These are phyloP conservation scores for Polytolypa hystricis DNA, from an alignment of 2,329 filamentous ascomycete species.

Conservation along the genomic window DNA sequence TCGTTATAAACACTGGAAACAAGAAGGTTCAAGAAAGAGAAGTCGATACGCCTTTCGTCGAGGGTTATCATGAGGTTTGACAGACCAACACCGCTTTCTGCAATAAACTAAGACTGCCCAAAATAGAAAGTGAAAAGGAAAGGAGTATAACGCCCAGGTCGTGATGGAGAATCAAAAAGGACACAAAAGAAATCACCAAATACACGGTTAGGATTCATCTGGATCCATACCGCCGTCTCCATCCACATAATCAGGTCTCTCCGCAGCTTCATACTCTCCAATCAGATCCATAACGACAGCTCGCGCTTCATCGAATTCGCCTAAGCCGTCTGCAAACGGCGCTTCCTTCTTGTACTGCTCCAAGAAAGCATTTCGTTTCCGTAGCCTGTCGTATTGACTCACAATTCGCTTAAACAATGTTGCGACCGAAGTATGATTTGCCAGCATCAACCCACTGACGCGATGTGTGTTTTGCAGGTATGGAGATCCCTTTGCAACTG, in stretches of 20 bases:
- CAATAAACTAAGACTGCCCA: no score
- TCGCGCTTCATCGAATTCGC: constrained; percentile 89
- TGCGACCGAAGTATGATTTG: constrained; percentile 94
- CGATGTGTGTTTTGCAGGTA: constrained; percentile 91
- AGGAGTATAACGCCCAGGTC: no score
- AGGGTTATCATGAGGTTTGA: no score
- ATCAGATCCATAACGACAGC: constrained; percentile 88
- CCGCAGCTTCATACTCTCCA: constrained; percentile 89
- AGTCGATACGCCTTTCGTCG: no score
- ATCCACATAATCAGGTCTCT: constrained; percentile 79
- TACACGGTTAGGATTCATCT: constrained; percentile 6
- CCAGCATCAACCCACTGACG: constrained; percentile 92
- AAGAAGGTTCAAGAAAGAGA: no score
- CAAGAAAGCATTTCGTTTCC: constrained; percentile 93
- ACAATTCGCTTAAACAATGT: constrained; percentile 94
- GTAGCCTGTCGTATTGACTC: constrained; percentile 81
- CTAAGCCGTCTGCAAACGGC: constrained; percentile 79
- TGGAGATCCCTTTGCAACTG: constrained; percentile 88
- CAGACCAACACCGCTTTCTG: no score
- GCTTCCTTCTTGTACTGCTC: constrained; percentile 94
- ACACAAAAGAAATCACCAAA: not conserved
- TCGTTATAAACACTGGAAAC: no score
- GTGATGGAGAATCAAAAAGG: no score
- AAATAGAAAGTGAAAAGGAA: no score
- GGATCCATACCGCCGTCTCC: constrained; percentile 9